A percentile compares a stretch with the other conserved stretches of the same genome.
phyloP scores from a whole-genome alignment of 2,329 filamentous ascomycete species.

The Seiridium cupressi region DNA sequence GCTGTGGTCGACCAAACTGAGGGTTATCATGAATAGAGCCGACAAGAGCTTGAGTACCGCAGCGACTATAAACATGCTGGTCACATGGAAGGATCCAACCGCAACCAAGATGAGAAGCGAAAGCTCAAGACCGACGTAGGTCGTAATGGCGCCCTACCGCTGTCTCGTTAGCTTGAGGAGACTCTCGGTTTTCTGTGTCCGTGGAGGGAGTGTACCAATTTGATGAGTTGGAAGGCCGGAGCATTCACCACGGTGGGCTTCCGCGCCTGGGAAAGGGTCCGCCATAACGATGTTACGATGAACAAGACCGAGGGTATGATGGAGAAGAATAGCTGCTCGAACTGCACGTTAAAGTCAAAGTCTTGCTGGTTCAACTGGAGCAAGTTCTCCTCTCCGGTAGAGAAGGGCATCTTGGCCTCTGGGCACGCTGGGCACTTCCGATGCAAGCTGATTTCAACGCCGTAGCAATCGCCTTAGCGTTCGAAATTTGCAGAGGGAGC shows the following conservation, averaged over 20 bases:
- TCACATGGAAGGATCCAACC: conserved; percentile 7
- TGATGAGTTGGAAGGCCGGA: conserved; percentile 22
- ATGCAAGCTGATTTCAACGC: no score
- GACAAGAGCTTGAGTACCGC: conserved; percentile 23
- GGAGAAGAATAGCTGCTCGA: conserved; percentile 31
- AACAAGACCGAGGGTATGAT: conserved; percentile 27
- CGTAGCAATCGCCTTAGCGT: no score
- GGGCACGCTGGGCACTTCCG: no score
- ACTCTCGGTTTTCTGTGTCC: background rate
- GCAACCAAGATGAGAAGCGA: conserved; percentile 22
- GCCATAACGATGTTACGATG: conserved; percentile 26
- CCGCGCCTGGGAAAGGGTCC: conserved; percentile 20
- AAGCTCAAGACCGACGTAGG: conserved; percentile 20
- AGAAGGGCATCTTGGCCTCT: conserved; percentile 14
- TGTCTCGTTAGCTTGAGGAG: conserved; percentile 9
- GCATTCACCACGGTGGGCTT: conserved; percentile 30
- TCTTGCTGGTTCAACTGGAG: conserved; percentile 15
- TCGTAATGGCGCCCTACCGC: conserved; percentile 16
- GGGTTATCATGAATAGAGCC: conserved; percentile 16
- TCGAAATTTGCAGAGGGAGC: no score
- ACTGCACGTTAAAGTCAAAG: conserved; percentile 28
- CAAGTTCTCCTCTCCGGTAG: conserved; percentile 11
- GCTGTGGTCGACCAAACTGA: conserved; percentile 14
- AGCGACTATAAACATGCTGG: conserved; percentile 26
- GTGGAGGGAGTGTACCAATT: conserved; percentile 20